Evolutionary conservation across 2,329 filamentous ascomycete genomes (phyloP), one percentile per base, ranked within the genome.

Genomic region (Talaromyces pinophilus): DNA sequence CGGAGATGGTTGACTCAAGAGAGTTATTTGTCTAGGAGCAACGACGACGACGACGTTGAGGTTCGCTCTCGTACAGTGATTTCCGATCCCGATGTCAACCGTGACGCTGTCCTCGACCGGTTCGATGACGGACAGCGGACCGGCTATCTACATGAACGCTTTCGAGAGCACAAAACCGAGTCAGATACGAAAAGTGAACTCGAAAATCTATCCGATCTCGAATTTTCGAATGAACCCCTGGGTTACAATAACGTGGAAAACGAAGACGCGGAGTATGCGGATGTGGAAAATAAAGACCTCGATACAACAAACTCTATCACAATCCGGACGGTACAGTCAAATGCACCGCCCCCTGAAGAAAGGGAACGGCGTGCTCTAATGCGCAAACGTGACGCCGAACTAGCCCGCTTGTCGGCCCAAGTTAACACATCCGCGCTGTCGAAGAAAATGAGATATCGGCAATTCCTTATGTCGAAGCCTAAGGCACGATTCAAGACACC

Each of bases 381-480:
- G 40, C 60, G 63, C 40, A 50, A 61, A 40, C 59, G 60, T 15
- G 38, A 54, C 19, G n/a, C 17, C 19, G 59, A 67, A 30, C 35
- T 42, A 13, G 30, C 25, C 42, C 19, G 50, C 19, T 17, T 40
- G 42, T 48, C 38, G 17, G 62, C 50, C 17, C 15, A 63, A 30
- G 35, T 38, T 7, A 61, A 44, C 19, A 61, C 59, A 15, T 22
- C 60, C 38, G 52, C 42, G 19, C 40, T 63, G 19, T 64, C 66
- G 59, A 71, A 65, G 64, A 76, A 76, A 68, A 59, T 76, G 33
- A 68, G 71, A 40, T 72, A 71, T 64, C 72, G 72, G 8, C 38
- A 67, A 48, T 71, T 70, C 30, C 57, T 71, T 17, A 38, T 40
- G 6, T 60, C 38, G 7, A 44, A 33, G n/a, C 35, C 57, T 17